Evolutionary conservation across 2,329 filamentous ascomycete species (phyloP), one percentile per base, ranked within the genome.

Genomic region (Verticillium nonalfalfae): DNA sequence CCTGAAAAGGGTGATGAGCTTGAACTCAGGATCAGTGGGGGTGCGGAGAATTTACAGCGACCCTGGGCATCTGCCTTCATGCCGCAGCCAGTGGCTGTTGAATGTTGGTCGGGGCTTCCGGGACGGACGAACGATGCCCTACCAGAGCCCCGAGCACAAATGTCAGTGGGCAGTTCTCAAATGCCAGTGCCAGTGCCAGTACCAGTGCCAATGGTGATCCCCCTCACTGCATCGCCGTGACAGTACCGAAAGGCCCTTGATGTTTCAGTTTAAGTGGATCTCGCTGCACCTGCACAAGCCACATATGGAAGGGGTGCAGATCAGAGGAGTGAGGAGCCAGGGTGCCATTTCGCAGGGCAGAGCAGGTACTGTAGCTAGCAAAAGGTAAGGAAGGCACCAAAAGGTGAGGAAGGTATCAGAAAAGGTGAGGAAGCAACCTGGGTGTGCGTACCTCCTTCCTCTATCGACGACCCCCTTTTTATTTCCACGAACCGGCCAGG

Each of bases 221-320:
- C 40, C 40, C 40, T 50, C 40, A 50, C 40, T 50, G 40, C 40
- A 9, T n/a, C 40, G 40, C 40, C n/a, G 40, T 50, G 21, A 50
- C 21, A 50, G 21, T 21, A 50, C 40, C 40, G n/a, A 3, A 50
- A 21, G 40, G n/a, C 7, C 40, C 40, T 50, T 50, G 40, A 21
- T 60, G 64, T 65, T 65, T 65, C 64, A 64, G 57, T 59, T 65
- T 64, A 54, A 64, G 58, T 52, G 55, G 36, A 39, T 54, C 57
- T 59, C 55, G 54, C 64, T 60, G 34, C 57, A 60, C 59, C 64
- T 62, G 60, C 62, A 62, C 60, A 50, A 50, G 40, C 40, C 40
- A 50, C 40, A 50, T n/a, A 50, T 18, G 21, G 11, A 50, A n/a
- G 26, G 18, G 18, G n/a, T 50, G 40, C 18, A 50, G 40, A 50